phyloP scores from a whole-genome alignment of 495 filamentous ascomycete genomes.

The Cairneyella variabilis region DNA sequence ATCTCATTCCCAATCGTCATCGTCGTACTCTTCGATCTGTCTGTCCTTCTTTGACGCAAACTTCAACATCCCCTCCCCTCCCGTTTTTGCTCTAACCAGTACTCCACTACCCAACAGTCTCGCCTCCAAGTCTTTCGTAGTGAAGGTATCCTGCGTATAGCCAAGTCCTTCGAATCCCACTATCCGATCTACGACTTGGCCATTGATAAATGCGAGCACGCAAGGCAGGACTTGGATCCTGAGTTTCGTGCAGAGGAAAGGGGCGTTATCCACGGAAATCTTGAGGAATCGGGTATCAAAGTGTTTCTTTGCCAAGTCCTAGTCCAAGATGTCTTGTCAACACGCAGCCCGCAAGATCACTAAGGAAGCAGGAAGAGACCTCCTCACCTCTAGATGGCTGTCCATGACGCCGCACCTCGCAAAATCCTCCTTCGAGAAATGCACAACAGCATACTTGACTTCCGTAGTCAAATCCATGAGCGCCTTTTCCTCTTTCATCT shows the following conservation, averaged over 20 bases:
- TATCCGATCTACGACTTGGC: conserved; percentile 61
- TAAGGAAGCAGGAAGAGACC: neutral
- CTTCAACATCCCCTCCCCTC: conserved; percentile 36
- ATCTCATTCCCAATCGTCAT: conserved; percentile 66
- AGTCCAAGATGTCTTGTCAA: neutral
- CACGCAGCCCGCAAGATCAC: neutral
- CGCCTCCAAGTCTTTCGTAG: conserved; percentile 58
- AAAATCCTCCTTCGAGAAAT: conserved; percentile 77
- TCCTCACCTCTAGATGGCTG: conserved; percentile 46
- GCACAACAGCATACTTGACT: conserved; percentile 59
- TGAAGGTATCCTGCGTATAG: conserved; percentile 56
- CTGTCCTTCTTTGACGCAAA: conserved; percentile 31
- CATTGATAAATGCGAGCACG: conserved; percentile 70
- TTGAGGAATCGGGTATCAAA: conserved; percentile 65
- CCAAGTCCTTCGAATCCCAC: conserved; percentile 73
- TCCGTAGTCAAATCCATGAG: conserved; percentile 68
- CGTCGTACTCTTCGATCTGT: conserved; percentile 37
- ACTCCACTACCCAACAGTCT: conserved; percentile 57
- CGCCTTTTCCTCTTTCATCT: conserved; percentile 60
- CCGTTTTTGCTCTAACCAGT: conserved; percentile 50
- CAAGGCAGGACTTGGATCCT: conserved; percentile 70
- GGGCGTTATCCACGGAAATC: conserved; percentile 68
- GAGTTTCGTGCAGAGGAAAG: conserved; percentile 68
- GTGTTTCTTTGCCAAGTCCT: conserved; percentile 56
- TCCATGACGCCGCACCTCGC: conserved; percentile 69